Conservation (phyloP, 495 filamentous ascomycete species). For the Emericellopsis terricola region DNA sequence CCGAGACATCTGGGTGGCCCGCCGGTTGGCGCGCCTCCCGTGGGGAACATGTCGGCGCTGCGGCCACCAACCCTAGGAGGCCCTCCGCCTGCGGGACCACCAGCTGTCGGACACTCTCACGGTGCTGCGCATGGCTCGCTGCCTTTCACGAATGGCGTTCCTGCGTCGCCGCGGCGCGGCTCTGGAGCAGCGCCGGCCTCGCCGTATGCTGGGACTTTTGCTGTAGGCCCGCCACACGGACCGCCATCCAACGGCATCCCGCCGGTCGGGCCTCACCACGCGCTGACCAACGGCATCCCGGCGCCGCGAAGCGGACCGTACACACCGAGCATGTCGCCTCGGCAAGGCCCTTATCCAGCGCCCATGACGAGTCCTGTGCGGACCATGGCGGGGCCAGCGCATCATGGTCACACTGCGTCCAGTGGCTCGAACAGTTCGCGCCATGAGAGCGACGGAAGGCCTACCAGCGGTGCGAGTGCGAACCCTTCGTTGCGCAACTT, state of each 20-base stretch:
- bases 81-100: slow-evolving; percentile 29
- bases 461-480: slow-evolving; percentile 47
- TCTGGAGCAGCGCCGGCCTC: slow-evolving; percentile 12
- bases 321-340: too few relatives aligned
- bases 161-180: slow-evolving; percentile 18
- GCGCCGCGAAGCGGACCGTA: too few relatives aligned
- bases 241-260: slow-evolving; percentile 9
- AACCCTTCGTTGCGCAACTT: slow-evolving; percentile 62
- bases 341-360: too few relatives aligned
- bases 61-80: slow-evolving; percentile 18
- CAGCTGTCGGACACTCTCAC: slow-evolving; percentile 13
- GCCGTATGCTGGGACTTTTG: slow-evolving; percentile 1
- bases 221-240: slow-evolving; percentile 8
- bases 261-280: slow-evolving; percentile 11
- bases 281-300: slow-evolving; percentile 15
- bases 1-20: slow-evolving; percentile 8
- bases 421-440: slow-evolving; percentile 4
- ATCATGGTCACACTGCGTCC: slow-evolving; percentile 5
- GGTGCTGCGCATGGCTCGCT: slow-evolving; percentile 12
- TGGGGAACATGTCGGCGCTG: slow-evolving; percentile 13
- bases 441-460: slow-evolving; percentile 18
- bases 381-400: too few relatives aligned
- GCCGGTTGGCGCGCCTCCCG: slow-evolving; percentile 10
- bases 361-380: too few relatives aligned
- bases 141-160: slow-evolving; percentile 19